These are phyloP conservation scores for Phytophthora fragariae DNA, from an alignment of 352 stramenopile species.

Conservation along the genomic window DNA sequence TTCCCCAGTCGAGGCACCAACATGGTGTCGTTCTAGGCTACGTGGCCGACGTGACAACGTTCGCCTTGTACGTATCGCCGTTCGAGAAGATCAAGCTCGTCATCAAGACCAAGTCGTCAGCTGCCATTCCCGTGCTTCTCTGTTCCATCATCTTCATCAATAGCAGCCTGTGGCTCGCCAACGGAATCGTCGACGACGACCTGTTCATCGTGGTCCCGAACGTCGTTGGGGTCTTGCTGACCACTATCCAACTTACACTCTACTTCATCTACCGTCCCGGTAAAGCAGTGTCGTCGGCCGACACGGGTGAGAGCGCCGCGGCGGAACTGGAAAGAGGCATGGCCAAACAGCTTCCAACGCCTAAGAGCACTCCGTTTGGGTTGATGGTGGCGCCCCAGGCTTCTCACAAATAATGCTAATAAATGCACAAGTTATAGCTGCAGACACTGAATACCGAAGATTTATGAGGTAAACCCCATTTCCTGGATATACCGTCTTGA, in stretches of 20 bases:
- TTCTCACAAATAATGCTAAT: neutral
- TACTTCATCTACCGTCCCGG: conserved; percentile 51
- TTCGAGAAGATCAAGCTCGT: conserved; percentile 43
- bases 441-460: neutral
- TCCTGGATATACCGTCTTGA: no score
- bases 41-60: conserved; percentile 27
- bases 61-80: conserved; percentile 40
- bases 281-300: neutral
- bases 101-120: conserved; percentile 33
- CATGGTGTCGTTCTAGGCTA: conserved; percentile 30
- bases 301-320: conserved; percentile 12
- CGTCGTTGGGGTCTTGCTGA: conserved; percentile 42
- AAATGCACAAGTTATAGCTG: neutral
- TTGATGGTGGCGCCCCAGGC: conserved; percentile 10
- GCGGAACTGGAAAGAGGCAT: conserved; percentile 16
- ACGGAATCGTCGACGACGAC: conserved; percentile 55
- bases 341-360: neutral
- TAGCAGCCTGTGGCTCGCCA: conserved; percentile 62
- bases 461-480: no score
- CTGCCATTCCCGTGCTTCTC: conserved; percentile 65
- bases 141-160: conserved; percentile 53
- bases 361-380: conserved; percentile 8
- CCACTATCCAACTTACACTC: conserved; percentile 49
- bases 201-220: conserved; percentile 57
- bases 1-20: conserved; percentile 33